Percentiles rank a stretch among this genome's conserved stretches.
Evolutionary conservation across 495 filamentous ascomycete species (phyloP).

Genomic region (Talaromyces adpressus): DNA sequence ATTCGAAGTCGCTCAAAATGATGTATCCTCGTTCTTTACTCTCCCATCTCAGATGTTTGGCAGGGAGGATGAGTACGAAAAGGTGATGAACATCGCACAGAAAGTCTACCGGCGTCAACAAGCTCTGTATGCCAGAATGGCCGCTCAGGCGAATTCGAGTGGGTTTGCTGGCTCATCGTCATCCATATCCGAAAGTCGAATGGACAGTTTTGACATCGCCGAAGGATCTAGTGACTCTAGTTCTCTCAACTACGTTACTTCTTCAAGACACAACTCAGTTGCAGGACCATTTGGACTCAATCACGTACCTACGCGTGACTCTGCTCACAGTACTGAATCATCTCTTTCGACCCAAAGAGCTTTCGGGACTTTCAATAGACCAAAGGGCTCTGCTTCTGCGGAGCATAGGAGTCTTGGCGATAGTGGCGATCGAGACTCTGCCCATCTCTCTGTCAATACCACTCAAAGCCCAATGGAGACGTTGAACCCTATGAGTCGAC

Average conservation of each 20-base stretch:
- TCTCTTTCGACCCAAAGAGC: conserved; percentile 25
- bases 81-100: conserved; percentile 65
- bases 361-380: conserved; percentile 16
- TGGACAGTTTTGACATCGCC: conserved; percentile 44
- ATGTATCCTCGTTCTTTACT: conserved; percentile 82
- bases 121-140: conserved; percentile 36
- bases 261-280: conserved; percentile 32
- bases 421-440: conserved; percentile 28
- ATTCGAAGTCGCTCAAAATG: conserved; percentile 65
- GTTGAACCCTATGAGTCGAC: conserved; percentile 24
- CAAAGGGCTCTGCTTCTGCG: conserved; percentile 23
- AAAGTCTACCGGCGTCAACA: conserved; percentile 59
- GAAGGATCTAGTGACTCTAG: conserved; percentile 48
- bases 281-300: conserved; percentile 23
- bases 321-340: conserved; percentile 28
- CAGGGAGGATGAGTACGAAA: conserved; percentile 59
- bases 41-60: conserved; percentile 76
- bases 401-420: conserved; percentile 32
- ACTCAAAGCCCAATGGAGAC: conserved; percentile 27
- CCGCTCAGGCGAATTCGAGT: conserved; percentile 24
- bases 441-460: conserved; percentile 21
- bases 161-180: conserved; percentile 49
- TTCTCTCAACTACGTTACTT: conserved; percentile 35
- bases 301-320: conserved; percentile 29
- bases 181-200: conserved; percentile 46